A percentile compares a stretch with the other conserved stretches of the same genome.
Evolutionary conservation across 2,329 filamentous ascomycete species (phyloP).

Genomic region (Aspergillus neotritici): DNA sequence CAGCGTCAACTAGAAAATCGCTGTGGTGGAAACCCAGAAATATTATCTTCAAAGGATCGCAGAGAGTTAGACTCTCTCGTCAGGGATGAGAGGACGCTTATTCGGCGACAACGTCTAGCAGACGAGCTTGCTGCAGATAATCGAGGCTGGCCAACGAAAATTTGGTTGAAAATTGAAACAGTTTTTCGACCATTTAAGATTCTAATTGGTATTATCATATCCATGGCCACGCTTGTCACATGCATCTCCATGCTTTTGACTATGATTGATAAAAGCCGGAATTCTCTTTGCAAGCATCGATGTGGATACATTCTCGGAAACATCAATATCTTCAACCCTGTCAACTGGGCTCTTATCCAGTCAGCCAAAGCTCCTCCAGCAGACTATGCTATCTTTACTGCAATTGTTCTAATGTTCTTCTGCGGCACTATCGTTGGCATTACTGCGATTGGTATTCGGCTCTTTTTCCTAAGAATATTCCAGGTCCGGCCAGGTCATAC

Average conservation of each 20-base stretch:
- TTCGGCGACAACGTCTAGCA: slow-evolving; percentile 80
- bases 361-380: slow-evolving; percentile 79
- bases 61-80: slow-evolving; percentile 81
- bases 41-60: slow-evolving; percentile 76
- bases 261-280: slow-evolving; percentile 90
- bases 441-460: slow-evolving; percentile 82
- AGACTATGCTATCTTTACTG: slow-evolving; percentile 83
- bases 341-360: slow-evolving; percentile 83
- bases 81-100: slow-evolving; percentile 85
- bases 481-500: slow-evolving; percentile 84
- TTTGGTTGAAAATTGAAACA: slow-evolving; percentile 75
- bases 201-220: slow-evolving; percentile 71
- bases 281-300: slow-evolving; percentile 81
- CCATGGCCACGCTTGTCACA: slow-evolving; percentile 67
- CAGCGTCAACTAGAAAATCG: slow-evolving; percentile 87
- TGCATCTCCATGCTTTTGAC: slow-evolving; percentile 94
- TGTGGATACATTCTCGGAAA: slow-evolving; percentile 88
- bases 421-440: slow-evolving; percentile 81
- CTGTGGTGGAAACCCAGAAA: slow-evolving; percentile 67
- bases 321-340: slow-evolving; percentile 88
- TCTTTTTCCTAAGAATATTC: slow-evolving; percentile 93
- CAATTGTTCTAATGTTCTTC: slow-evolving; percentile 83
- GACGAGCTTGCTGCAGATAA: slow-evolving; percentile 63
- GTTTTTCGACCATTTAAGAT: slow-evolving; percentile 85
- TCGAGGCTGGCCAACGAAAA: slow-evolving; percentile 64